Evolutionary conservation across 495 filamentous ascomycete species (phyloP).

Genomic region (Penicillium odoratum): DNA sequence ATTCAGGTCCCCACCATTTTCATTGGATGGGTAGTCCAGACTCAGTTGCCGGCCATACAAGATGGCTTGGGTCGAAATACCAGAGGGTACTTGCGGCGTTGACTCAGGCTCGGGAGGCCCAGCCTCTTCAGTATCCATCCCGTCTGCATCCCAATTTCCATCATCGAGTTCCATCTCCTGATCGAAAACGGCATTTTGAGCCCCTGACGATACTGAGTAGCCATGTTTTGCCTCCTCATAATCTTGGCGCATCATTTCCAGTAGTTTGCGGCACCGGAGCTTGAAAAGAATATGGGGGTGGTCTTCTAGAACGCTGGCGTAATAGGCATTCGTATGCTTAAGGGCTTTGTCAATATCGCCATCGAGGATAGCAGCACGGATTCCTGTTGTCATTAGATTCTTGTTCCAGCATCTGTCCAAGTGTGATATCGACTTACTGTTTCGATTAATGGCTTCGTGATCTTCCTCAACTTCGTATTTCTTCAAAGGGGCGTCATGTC

Average conservation of each 20-base stretch:
- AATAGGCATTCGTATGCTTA: conserved; percentile 74
- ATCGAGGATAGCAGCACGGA: conserved; percentile 84
- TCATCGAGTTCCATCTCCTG: conserved; percentile 84
- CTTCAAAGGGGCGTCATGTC: conserved; percentile 51
- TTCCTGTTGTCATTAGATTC: conserved; percentile 54
- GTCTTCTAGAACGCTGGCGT: conserved; percentile 77
- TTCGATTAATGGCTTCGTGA: conserved; percentile 80
- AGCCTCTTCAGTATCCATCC: conserved; percentile 56
- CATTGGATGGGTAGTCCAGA: conserved; percentile 66
- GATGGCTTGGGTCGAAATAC: conserved; percentile 67
- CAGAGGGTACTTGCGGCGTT: background rate
- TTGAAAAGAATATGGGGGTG: conserved; percentile 90
- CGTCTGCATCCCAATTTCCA: conserved; percentile 47
- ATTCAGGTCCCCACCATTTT: conserved; percentile 68
- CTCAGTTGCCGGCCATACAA: conserved; percentile 79
- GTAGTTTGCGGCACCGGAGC: conserved; percentile 85
- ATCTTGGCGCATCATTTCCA: conserved; percentile 89
- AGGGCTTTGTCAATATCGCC: conserved; percentile 92
- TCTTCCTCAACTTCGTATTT: conserved; percentile 81
- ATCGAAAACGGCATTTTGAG: conserved; percentile 55
- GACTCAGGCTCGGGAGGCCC: conserved; percentile 40
- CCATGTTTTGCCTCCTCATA: conserved; percentile 52
- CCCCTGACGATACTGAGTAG: conserved; percentile 33
- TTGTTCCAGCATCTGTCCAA: background rate
- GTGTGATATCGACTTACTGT: conserved; percentile 58